Conservation (phyloP, 257 asterid species). For the Salvia splendens region DNA sequence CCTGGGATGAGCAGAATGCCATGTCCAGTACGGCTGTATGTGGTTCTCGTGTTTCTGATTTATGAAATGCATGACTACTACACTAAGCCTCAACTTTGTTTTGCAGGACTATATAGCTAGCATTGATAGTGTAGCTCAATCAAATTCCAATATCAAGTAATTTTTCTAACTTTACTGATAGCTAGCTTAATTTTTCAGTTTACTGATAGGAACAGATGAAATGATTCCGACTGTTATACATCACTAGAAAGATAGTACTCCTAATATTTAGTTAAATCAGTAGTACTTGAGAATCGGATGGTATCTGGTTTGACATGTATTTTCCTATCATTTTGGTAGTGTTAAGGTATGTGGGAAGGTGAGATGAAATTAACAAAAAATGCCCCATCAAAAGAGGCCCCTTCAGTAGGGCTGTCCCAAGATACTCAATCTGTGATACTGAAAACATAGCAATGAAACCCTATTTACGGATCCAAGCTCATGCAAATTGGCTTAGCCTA, state of each 20-base stretch:
- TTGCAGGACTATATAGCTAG: slow-evolving; percentile 74
- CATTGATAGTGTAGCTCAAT: slow-evolving; percentile 49
- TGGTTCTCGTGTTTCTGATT: slow-evolving; percentile 27
- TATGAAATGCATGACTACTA: slow-evolving; percentile 18
- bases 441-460: no score
- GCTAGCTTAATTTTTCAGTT: slow-evolving; percentile 24
- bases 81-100: slow-evolving; percentile 25
- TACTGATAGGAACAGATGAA: background rate
- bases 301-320: background rate
- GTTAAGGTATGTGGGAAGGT: no score
- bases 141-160: slow-evolving; percentile 67
- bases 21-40: slow-evolving; percentile 83
- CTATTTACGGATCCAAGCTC: no score
- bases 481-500: no score
- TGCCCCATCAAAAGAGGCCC: no score
- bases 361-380: no score
- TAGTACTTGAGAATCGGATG: background rate
- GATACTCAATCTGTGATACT: no score
- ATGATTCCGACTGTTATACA: slow-evolving; percentile 6
- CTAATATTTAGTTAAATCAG: background rate
- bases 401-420: no score
- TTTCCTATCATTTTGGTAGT: no score
- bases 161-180: slow-evolving; percentile 24
- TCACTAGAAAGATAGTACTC: background rate
- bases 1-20: slow-evolving; percentile 81